A percentile compares a stretch with the other conserved stretches of the same genome.
Conservation (phyloP, 2,329 filamentous ascomycete species). For the Botrytis porri region DNA sequence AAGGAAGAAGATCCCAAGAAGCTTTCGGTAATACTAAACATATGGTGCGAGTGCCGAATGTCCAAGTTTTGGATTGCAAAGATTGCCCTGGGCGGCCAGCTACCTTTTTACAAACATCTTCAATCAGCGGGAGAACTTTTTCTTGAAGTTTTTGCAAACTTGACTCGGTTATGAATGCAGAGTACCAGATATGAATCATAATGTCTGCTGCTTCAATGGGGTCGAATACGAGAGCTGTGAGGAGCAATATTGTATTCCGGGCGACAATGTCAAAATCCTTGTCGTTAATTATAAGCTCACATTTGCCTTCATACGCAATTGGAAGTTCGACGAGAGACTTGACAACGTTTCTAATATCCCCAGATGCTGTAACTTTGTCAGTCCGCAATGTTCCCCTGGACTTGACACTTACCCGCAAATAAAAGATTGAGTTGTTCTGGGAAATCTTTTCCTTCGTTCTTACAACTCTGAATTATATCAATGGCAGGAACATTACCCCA, state of each 20-base stretch:
- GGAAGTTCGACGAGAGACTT: conserved; percentile 28
- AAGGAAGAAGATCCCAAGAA: conserved; percentile 37
- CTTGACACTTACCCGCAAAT: neutral
- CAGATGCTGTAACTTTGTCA: conserved; percentile 35
- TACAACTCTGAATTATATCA: neutral
- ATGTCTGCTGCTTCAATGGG: conserved; percentile 4
- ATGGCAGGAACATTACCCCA: conserved; percentile 19
- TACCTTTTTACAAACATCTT: conserved; percentile 5
- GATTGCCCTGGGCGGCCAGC: neutral
- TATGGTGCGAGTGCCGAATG: neutral
- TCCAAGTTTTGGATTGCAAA: conserved; percentile 18
- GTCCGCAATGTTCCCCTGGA: neutral
- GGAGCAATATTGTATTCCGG: conserved; percentile 9
- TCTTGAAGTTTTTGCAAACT: neutral
- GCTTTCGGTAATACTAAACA: conserved; percentile 6
- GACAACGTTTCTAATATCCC: conserved; percentile 45
- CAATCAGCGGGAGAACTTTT: neutral
- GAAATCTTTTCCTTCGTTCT: conserved; percentile 5
- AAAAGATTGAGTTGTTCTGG: conserved; percentile 6
- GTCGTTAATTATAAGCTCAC: conserved; percentile 37
- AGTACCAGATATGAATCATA: conserved; percentile 19
- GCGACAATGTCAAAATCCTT: conserved; percentile 23
- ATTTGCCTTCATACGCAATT: conserved; percentile 33
- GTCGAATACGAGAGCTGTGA: conserved; percentile 6
- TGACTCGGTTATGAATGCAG: neutral